A percentile compares a stretch with the other conserved stretches of the same genome.
Evolutionary conservation across 2,329 filamentous ascomycete species (phyloP).

Genomic region (Scytalidium sp.): DNA sequence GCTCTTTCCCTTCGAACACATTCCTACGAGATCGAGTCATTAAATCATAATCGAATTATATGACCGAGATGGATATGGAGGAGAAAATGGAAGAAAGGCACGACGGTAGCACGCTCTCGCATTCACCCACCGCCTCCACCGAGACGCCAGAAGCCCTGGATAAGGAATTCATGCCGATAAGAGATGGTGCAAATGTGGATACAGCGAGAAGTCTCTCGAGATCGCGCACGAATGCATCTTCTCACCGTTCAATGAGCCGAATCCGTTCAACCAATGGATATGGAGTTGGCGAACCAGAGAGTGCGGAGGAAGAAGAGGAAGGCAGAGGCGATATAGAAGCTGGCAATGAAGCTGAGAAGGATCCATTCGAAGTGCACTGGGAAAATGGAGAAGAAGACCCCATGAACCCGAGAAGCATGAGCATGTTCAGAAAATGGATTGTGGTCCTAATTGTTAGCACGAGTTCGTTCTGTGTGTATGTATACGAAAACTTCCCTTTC

Average conservation of each 20-base stretch:
- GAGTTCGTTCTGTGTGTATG: conserved; percentile 81
- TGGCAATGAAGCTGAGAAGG: conserved; percentile 25
- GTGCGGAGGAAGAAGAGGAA: background rate
- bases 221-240: background rate
- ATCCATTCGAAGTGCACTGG: conserved; percentile 69
- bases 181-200: background rate
- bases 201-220: background rate
- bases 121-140: background rate
- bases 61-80: background rate
- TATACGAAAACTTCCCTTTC: conserved; percentile 23
- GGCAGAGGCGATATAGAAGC: background rate
- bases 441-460: conserved; percentile 72
- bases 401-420: conserved; percentile 69
- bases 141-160: too few relatives aligned
- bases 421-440: conserved; percentile 68
- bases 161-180: background rate
- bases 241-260: background rate
- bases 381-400: conserved; percentile 71
- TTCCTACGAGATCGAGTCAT: too few relatives aligned
- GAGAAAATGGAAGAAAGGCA: background rate
- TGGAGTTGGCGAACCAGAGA: conserved; percentile 10
- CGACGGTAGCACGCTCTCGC: background rate
- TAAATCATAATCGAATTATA: too few relatives aligned
- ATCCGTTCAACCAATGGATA: conserved; percentile 28
- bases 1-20: too few relatives aligned